phyloP scores from a whole-genome alignment of 2,329 filamentous ascomycete species.

The Tolypocladium inflatum region DNA sequence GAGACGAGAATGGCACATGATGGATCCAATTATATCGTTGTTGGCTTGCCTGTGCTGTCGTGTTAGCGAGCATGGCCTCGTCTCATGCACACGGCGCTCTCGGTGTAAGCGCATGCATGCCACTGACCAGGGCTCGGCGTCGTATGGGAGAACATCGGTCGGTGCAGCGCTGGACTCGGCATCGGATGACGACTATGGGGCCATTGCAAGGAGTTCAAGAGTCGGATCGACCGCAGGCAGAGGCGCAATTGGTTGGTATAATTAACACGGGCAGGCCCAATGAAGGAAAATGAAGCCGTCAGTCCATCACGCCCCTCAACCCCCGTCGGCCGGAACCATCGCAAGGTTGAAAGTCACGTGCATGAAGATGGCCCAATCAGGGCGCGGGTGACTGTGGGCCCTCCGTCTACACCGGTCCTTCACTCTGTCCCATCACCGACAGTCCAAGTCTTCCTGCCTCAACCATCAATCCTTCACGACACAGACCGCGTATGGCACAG shows the following conservation, averaged over 20 bases:
- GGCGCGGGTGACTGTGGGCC: background rate
- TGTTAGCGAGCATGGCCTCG: slow-evolving; percentile 3
- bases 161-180: slow-evolving; percentile 1
- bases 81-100: slow-evolving; percentile 1
- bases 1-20: slow-evolving; percentile 15
- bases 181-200: slow-evolving; percentile 1
- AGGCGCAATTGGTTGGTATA: slow-evolving; percentile 8
- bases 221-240: slow-evolving; percentile 1
- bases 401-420: background rate
- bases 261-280: slow-evolving; percentile 11
- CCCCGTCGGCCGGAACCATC: slow-evolving; percentile 7
- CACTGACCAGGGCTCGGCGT: slow-evolving; percentile 7
- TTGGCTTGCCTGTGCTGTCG: background rate
- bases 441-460: background rate
- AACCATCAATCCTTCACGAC: background rate
- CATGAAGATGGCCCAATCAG: slow-evolving; percentile 4
- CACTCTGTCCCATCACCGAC: background rate
- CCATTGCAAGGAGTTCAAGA: slow-evolving; percentile 1
- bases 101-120: slow-evolving; percentile 7
- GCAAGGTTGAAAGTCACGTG: slow-evolving; percentile 13
- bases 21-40: slow-evolving; percentile 4
- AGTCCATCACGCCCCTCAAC: slow-evolving; percentile 13
- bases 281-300: slow-evolving; percentile 13
- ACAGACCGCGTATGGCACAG: background rate
- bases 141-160: slow-evolving; percentile 2